A percentile compares a stretch with the other conserved stretches of the same genome.
Evolutionary conservation across 257 asterid species (phyloP).

Genomic region (Lithospermum erythrorhizon): DNA sequence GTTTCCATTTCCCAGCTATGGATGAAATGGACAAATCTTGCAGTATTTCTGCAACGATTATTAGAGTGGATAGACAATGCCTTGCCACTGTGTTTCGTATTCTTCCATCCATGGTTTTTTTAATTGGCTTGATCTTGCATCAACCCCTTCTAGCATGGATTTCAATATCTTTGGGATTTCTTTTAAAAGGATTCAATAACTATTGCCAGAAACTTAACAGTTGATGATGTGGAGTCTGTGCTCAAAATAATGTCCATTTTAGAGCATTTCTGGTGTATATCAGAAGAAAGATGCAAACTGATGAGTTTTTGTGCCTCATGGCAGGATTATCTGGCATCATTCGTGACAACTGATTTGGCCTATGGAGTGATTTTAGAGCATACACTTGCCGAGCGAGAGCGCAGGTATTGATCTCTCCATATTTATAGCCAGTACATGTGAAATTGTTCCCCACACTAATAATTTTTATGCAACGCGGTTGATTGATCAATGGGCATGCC

Average conservation of each 20-base stretch:
- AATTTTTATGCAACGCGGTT: not conserved
- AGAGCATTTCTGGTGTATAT: not conserved
- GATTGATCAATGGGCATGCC: not conserved
- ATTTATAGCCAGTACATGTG: not conserved
- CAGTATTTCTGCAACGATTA: too few relatives aligned
- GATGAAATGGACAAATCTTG: too few relatives aligned
- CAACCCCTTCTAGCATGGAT: not conserved
- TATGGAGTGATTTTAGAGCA: constrained; percentile 92
- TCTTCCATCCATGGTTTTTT: too few relatives aligned
- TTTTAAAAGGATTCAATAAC: not conserved
- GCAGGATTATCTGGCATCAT: constrained; percentile 86
- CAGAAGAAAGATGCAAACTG: constrained; percentile 5
- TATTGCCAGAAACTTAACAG: not conserved
- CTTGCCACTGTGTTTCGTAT: not conserved
- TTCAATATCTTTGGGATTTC: not conserved
- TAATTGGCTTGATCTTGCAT: not conserved
- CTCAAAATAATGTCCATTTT: not conserved
- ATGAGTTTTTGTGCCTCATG: constrained; percentile 16
- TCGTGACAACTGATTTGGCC: constrained; percentile 71
- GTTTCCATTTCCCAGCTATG: too few relatives aligned
- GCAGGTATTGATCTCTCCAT: constrained; percentile 44
- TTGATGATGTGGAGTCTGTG: not conserved
- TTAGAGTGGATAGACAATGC: not conserved
- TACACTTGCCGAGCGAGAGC: constrained; percentile 95
- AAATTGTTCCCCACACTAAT: not conserved